These are phyloP conservation scores for Avena insularis DNA, from an alignment of 176 grass and related monocot genomes.

Conservation along the genomic window DNA sequence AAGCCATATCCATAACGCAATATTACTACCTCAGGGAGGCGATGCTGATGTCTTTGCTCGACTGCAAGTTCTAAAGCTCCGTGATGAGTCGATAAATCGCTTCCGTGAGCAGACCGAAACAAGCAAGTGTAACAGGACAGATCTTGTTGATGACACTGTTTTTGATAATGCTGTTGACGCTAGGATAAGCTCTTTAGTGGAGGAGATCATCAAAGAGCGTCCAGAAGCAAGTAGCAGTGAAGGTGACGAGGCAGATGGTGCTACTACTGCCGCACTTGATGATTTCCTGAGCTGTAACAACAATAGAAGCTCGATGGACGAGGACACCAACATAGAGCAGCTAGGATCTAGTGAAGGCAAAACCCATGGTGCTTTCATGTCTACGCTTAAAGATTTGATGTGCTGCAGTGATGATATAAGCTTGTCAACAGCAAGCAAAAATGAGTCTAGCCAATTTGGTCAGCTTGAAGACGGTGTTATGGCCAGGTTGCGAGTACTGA, in stretches of 20 bases:
- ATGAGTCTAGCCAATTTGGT: conserved; percentile 26
- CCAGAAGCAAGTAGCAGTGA: conserved; percentile 27
- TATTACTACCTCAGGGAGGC: conserved; percentile 18
- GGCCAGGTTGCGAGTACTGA: conserved; percentile 48
- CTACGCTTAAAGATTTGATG: conserved; percentile 25
- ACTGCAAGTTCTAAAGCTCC: conserved; percentile 43
- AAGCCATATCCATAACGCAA: not conserved
- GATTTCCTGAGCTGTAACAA: conserved; percentile 28
- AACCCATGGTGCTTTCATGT: conserved; percentile 15
- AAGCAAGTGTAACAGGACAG: conserved; percentile 34
- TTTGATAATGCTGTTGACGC: not conserved
- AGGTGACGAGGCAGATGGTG: conserved; percentile 20
- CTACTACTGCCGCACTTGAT: not conserved
- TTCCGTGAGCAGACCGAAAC: conserved; percentile 16
- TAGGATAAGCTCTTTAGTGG: conserved; percentile 29
- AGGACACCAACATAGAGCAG: conserved; percentile 19
- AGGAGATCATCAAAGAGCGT: conserved; percentile 19
- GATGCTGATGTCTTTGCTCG: conserved; percentile 51
- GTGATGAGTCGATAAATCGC: conserved; percentile 31
- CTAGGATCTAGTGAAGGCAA: conserved; percentile 19
- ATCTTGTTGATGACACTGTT: conserved; percentile 19
- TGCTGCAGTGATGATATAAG: conserved; percentile 2
- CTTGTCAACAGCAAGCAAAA: not conserved
- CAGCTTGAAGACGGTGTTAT: conserved; percentile 47
- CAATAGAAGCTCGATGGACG: not conserved